Base-by-base conservation (phyloP, 345 rosid species). In the Raphanus raphanistrum region DNA sequence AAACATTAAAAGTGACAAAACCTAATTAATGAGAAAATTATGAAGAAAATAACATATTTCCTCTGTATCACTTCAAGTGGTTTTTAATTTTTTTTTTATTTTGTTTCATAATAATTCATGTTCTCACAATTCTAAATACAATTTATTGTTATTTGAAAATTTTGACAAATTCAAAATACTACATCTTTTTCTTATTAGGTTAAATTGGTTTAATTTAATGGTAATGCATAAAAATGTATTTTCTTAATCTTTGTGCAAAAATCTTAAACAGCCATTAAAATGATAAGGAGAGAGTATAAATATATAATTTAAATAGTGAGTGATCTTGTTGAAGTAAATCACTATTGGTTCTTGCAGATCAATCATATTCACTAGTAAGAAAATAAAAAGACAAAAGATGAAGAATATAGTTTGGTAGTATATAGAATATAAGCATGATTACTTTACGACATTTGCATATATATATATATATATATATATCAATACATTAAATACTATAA, bases 321-420 rank as follows among this genome's bases (percentile, higher is more conserved):
- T 50, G 54, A 5, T 50, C 55, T n/a, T 50, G 8, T 50, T 50
- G 55, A 50, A 50, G 13, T n/a, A 50, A 50, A 50, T 50, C 55
- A 50, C 55, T 50, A 50, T 5, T 50, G 55, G 55, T 50, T 50
- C 21, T n/a, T 50, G 55, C 55, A 50, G 55, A 50, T 50, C 55
- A 50, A 50, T 50, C 16, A n/a, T 50, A 50, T 13, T n/a, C 16
- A 50, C 7, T 35, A 15, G 29, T 3, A 11, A 63, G 33, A 70
- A 71, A 55, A 11, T 38, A 11, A 36, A 33, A 70, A 71, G 12
- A 71, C 16, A 63, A 71, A 78, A 32, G 67, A 62, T 58, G 63
- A 72, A 79, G 74, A 67, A 67, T 73, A 79, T 73, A 73, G 74
- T 79, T 73, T 79, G 70, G 78, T 79, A 67, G 68, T 21, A 21